A percentile compares a stretch with the other conserved stretches of the same genome.
These are phyloP conservation scores for Neoboletus brunneissimus DNA, from an alignment of 768 basidiomycete species.

Conservation along the genomic window DNA sequence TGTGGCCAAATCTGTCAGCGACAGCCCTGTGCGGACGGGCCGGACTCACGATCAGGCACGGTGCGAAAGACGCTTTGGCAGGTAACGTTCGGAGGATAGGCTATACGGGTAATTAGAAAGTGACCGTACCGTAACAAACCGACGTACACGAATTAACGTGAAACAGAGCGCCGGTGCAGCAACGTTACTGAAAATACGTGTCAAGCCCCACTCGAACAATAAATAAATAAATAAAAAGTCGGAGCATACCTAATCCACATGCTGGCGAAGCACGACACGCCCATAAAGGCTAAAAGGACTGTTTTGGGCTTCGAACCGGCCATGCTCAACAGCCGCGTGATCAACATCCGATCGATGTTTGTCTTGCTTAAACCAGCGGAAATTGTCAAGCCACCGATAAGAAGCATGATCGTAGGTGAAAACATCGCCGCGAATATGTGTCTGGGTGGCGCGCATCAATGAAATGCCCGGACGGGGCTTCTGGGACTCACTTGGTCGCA, in stretches of 20 bases:
- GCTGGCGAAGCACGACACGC: constrained; percentile 93
- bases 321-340: constrained; percentile 84
- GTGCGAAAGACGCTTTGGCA: constrained; percentile 80
- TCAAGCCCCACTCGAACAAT: constrained; percentile 1
- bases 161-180: constrained; percentile 98
- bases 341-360: constrained; percentile 87
- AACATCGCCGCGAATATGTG: constrained; percentile 95
- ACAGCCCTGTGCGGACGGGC: not conserved
- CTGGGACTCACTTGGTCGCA: constrained; percentile 76
- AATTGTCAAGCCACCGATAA: constrained; percentile 97
- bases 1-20: constrained; percentile 1
- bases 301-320: constrained; percentile 85
- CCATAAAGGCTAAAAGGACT: constrained; percentile 93
- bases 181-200: constrained; percentile 64
- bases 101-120: constrained; percentile 39
- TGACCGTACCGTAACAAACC: not conserved
- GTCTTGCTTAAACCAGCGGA: constrained; percentile 96
- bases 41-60: constrained; percentile 80
- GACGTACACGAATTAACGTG: constrained; percentile 83
- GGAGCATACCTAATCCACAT: constrained; percentile 94
- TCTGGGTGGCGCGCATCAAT: constrained; percentile 38
- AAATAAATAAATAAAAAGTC: not conserved
- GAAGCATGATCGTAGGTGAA: constrained; percentile 96
- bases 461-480: not conserved
- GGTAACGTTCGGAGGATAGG: constrained; percentile 93